Conservation (phyloP, 176 grass and related monocot genomes). For the Cocos nucifera region DNA sequence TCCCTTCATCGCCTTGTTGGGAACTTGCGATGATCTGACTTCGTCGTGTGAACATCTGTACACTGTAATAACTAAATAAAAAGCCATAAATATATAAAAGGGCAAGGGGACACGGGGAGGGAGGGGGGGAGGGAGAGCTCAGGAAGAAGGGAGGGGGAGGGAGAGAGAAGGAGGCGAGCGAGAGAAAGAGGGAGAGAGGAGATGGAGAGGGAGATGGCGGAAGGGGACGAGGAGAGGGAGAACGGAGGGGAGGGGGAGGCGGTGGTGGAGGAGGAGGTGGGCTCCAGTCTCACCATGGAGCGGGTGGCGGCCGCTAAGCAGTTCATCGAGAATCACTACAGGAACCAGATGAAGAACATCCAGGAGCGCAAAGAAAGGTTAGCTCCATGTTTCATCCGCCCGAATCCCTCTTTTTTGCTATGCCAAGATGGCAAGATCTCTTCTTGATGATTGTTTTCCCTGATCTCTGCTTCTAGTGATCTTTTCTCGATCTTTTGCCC, state of each 20-base stretch:
- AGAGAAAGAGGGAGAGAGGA: constrained; percentile 35
- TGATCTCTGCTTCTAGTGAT: no score
- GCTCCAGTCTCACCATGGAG: constrained; percentile 94
- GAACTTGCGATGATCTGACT: background rate
- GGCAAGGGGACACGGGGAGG: background rate
- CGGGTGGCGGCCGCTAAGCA: constrained; percentile 94
- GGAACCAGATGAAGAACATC: constrained; percentile 87
- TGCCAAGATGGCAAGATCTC: background rate
- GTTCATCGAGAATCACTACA: constrained; percentile 99
- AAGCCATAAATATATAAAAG: constrained; percentile 2
- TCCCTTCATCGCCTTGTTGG: no score
- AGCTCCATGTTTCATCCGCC: background rate
- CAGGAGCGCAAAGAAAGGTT: constrained; percentile 92
- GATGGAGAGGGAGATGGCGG: constrained; percentile 21
- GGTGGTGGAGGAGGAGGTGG: constrained; percentile 27
- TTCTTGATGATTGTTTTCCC: background rate
- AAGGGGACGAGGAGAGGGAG: background rate
- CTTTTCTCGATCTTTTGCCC: no score
- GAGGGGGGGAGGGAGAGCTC: constrained; percentile 7
- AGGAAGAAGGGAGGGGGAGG: constrained; percentile 7
- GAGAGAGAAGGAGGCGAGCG: constrained; percentile 22
- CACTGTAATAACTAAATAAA: constrained; percentile 3
- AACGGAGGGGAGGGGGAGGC: constrained; percentile 27
- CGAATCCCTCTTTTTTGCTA: background rate
- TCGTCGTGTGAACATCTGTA: constrained; percentile 5